Percentiles rank a stretch among this genome's conserved stretches.
Conservation (phyloP, 1,284 basidiomycete species). For the Pseudozyma sp. region DNA sequence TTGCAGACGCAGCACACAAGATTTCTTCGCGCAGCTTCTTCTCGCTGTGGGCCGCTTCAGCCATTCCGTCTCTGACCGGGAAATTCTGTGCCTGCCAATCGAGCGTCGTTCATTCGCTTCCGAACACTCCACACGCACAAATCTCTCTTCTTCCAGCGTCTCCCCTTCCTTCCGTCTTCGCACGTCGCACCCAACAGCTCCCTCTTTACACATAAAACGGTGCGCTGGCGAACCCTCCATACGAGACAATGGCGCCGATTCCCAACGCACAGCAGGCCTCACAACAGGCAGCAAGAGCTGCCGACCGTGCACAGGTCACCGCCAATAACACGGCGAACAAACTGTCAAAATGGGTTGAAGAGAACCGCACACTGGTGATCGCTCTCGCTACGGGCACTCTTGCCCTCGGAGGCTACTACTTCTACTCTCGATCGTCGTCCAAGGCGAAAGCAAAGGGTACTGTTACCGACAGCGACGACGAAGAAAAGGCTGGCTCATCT, state of each 20-base stretch:
- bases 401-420: conserved; percentile 62
- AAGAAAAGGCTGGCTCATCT: conserved; percentile 47
- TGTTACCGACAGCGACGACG: conserved; percentile 37
- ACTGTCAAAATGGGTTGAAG: conserved; percentile 62
- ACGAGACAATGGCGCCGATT: conserved; percentile 41
- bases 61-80: conserved; percentile 10
- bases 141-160: too few species aligned
- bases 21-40: conserved; percentile 33
- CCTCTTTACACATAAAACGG: neutral
- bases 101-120: neutral
- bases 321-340: conserved; percentile 58
- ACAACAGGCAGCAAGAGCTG: conserved; percentile 48
- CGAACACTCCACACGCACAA: conserved; percentile 10
- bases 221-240: neutral
- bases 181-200: neutral
- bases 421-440: conserved; percentile 47
- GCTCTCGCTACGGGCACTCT: conserved; percentile 59
- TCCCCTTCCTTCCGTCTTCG: neutral
- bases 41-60: neutral
- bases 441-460: conserved; percentile 37
- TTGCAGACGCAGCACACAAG: conserved; percentile 7
- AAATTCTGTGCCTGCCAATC: neutral
- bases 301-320: conserved; percentile 45
- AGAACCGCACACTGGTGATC: conserved; percentile 62
- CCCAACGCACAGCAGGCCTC: conserved; percentile 51